A percentile compares a stretch with the other conserved stretches of the same genome.
phyloP scores from a whole-genome alignment of 805 yeast genomes.

The Yamadazyma endophytica region DNA sequence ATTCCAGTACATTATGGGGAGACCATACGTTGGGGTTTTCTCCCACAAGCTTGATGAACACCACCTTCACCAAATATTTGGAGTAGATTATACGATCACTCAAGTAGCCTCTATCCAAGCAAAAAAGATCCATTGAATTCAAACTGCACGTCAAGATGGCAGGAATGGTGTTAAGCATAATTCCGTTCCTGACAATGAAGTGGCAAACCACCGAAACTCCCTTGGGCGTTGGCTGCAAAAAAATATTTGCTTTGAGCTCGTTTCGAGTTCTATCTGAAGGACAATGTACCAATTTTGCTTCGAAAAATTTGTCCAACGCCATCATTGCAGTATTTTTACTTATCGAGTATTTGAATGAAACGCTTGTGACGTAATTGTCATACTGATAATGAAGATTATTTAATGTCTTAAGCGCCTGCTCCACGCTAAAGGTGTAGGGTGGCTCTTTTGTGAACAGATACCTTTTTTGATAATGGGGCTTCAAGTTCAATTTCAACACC shows the following conservation, averaged over 20 bases:
- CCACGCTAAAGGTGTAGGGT: conserved; percentile 51
- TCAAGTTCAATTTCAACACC: conserved; percentile 33
- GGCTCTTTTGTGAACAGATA: conserved; percentile 24
- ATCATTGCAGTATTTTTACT: conserved; percentile 45
- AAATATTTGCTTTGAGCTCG: conserved; percentile 36
- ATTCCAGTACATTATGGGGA: conserved; percentile 41
- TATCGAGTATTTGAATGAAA: conserved; percentile 53
- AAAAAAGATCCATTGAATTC: conserved; percentile 69
- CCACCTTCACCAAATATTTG: conserved; percentile 57
- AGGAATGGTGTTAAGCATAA: conserved; percentile 36
- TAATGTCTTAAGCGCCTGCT: conserved; percentile 53
- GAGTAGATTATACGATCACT: conserved; percentile 61
- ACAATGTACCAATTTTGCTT: conserved; percentile 63
- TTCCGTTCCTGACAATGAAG: conserved; percentile 56
- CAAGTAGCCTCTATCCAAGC: conserved; percentile 58
- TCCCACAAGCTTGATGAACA: conserved; percentile 66
- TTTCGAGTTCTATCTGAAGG: conserved; percentile 70
- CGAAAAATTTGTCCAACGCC: conserved; percentile 49
- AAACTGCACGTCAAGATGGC: conserved; percentile 49
- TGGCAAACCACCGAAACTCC: conserved; percentile 69
- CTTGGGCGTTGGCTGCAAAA: conserved; percentile 85
- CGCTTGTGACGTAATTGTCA: conserved; percentile 46
- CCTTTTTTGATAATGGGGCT: background rate
- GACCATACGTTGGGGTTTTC: conserved; percentile 66
- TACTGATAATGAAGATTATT: conserved; percentile 43